Evolutionary conservation across 2,329 filamentous ascomycete genomes (phyloP).

Genomic region (Trichoderma koningii): DNA sequence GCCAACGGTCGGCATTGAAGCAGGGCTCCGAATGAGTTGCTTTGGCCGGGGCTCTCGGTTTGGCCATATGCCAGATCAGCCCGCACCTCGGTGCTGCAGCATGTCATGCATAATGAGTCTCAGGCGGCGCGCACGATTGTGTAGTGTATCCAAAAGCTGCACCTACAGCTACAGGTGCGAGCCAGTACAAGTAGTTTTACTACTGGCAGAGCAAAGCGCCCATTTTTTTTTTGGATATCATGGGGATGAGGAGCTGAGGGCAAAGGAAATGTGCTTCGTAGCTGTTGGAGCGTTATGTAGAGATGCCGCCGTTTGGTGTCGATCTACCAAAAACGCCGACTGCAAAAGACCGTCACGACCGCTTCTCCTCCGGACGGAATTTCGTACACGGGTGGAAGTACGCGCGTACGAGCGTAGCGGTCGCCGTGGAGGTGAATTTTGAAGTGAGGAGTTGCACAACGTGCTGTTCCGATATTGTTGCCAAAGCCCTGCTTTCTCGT

Average conservation of each 20-base stretch:
- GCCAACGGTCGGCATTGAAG: neutral
- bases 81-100: constrained; percentile 22
- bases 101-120: constrained; percentile 28
- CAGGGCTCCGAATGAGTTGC: constrained; percentile 12
- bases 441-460: too few species aligned
- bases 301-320: neutral
- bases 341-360: too few species aligned
- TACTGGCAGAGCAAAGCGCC: constrained; percentile 7
- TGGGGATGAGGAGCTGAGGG: constrained; percentile 2
- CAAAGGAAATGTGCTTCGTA: neutral
- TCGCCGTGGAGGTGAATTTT: too few species aligned
- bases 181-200: neutral
- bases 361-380: neutral
- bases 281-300: too few species aligned
- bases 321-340: neutral
- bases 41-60: constrained; percentile 13
- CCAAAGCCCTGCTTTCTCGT: neutral
- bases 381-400: neutral
- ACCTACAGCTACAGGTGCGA: neutral
- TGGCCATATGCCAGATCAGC: constrained; percentile 27
- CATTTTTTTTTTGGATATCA: neutral
- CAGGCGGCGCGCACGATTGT: constrained; percentile 14
- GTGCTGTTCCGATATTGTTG: neutral
- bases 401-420: neutral
- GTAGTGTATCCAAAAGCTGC: constrained; percentile 14